phyloP scores from a whole-genome alignment of 2,329 filamentous ascomycete species.

The Davidsoniella australis region DNA sequence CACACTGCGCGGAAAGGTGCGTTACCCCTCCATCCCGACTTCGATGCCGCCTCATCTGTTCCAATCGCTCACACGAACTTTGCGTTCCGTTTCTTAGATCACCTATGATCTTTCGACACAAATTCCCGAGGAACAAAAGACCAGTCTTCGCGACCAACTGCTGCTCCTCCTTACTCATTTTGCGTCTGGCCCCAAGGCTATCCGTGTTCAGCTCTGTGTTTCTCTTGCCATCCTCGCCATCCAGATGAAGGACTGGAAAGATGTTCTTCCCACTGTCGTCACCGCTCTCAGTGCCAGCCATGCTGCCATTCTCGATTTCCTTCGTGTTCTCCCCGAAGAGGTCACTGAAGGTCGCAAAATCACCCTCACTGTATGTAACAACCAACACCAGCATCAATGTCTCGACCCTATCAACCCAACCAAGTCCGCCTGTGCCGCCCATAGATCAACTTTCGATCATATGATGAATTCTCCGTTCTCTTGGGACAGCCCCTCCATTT shows the following conservation, averaged over 20 bases:
- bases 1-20: slow-evolving; percentile 91
- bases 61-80: not conserved
- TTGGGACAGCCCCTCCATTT: not conserved
- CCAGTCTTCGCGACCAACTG: slow-evolving; percentile 67
- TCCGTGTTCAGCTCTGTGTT: slow-evolving; percentile 83
- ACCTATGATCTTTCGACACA: slow-evolving; percentile 84
- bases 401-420: not conserved
- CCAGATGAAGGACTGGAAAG: slow-evolving; percentile 90
- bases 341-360: slow-evolving; percentile 99
- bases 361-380: slow-evolving; percentile 86
- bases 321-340: slow-evolving; percentile 93
- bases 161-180: slow-evolving; percentile 67
- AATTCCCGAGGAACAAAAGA: slow-evolving; percentile 57
- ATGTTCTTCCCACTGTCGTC: slow-evolving; percentile 72
- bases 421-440: not conserved
- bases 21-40: not conserved
- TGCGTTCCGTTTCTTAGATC: slow-evolving; percentile 41
- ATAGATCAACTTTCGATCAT: slow-evolving; percentile 7
- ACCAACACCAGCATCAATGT: slow-evolving; percentile 20
- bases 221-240: slow-evolving; percentile 89
- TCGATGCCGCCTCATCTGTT: not conserved
- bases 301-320: slow-evolving; percentile 82
- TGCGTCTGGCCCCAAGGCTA: slow-evolving; percentile 64
- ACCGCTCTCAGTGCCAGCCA: slow-evolving; percentile 62
- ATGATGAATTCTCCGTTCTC: not conserved